A percentile compares a stretch with the other conserved stretches of the same genome.
Evolutionary conservation across 2,329 filamentous ascomycete species (phyloP).

Genomic region (Ophiostoma ips): DNA sequence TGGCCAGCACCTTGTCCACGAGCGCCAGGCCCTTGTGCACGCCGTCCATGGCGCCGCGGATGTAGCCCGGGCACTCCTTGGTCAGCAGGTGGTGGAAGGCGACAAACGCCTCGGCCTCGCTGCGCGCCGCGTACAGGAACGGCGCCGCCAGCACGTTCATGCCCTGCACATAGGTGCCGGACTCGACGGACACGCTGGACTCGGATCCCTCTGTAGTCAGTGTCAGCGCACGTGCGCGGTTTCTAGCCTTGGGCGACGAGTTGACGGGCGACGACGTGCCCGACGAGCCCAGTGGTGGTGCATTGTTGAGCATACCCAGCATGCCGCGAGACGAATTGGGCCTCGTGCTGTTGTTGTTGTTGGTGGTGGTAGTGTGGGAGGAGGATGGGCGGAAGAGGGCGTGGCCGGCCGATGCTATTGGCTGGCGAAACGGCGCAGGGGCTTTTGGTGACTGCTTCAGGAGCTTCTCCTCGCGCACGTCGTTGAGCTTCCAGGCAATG

Average conservation of each 20-base stretch:
- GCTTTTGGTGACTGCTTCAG: constrained; percentile 3
- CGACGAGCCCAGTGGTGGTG: constrained; percentile 5
- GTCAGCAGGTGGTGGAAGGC: constrained; percentile 83
- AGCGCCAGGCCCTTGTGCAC: constrained; percentile 84
- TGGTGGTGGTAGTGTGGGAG: background rate
- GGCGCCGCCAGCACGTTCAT: constrained; percentile 98
- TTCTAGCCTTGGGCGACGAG: constrained; percentile 32
- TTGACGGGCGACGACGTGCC: constrained; percentile 16
- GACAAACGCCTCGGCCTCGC: constrained; percentile 87
- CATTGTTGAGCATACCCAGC: constrained; percentile 6
- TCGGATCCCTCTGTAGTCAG: constrained; percentile 53
- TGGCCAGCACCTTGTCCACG: constrained; percentile 81
- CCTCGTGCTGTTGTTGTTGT: background rate
- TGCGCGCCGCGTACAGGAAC: constrained; percentile 86
- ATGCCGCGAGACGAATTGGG: background rate
- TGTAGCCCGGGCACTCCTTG: constrained; percentile 80
- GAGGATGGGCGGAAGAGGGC: too few species aligned
- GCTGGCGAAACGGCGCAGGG: background rate
- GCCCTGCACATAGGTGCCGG: constrained; percentile 88
- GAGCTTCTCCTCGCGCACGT: constrained; percentile 43
- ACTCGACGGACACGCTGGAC: constrained; percentile 40
- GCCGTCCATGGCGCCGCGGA: constrained; percentile 90
- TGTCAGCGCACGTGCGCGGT: constrained; percentile 41
- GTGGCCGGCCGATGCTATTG: background rate
- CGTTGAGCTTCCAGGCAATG: constrained; percentile 84